Conservation (phyloP, 495 filamentous ascomycete species). For the Talaromyces liani region DNA sequence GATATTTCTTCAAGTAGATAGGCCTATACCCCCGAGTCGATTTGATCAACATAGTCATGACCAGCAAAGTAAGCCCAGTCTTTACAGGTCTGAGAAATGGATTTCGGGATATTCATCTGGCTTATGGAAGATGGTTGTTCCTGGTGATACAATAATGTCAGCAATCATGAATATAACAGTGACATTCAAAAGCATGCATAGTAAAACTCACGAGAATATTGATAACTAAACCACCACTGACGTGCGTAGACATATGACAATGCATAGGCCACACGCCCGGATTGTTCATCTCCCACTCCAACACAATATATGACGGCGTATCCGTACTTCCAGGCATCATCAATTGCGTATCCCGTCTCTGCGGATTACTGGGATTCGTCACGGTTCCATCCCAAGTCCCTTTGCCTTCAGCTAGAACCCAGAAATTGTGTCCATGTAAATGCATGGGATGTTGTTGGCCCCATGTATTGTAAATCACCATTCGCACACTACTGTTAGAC, state of each 20-base stretch:
- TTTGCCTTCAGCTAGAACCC: conserved; percentile 20
- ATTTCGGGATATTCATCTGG: not conserved
- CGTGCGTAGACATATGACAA: too few species aligned
- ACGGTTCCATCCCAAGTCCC: conserved; percentile 23
- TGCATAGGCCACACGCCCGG: too few species aligned
- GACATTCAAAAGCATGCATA: not conserved
- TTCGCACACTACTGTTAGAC: not conserved
- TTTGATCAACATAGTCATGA: not conserved
- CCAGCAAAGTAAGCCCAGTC: not conserved
- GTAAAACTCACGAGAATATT: not conserved
- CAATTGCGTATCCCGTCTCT: conserved; percentile 15
- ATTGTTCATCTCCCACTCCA: too few species aligned
- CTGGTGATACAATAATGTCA: not conserved
- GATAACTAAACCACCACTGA: not conserved
- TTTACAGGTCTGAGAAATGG: not conserved
- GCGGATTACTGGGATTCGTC: conserved; percentile 16
- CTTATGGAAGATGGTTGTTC: not conserved
- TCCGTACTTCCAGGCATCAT: not conserved
- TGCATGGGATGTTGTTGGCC: conserved; percentile 13
- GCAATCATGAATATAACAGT: not conserved
- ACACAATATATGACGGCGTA: too few species aligned
- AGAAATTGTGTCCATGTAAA: conserved; percentile 18
- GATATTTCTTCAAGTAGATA: not conserved
- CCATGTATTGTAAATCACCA: conserved; percentile 5
- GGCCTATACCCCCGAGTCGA: not conserved